Evolutionary conservation across 768 basidiomycete genomes (phyloP).

Genomic region (Suillus paluster): DNA sequence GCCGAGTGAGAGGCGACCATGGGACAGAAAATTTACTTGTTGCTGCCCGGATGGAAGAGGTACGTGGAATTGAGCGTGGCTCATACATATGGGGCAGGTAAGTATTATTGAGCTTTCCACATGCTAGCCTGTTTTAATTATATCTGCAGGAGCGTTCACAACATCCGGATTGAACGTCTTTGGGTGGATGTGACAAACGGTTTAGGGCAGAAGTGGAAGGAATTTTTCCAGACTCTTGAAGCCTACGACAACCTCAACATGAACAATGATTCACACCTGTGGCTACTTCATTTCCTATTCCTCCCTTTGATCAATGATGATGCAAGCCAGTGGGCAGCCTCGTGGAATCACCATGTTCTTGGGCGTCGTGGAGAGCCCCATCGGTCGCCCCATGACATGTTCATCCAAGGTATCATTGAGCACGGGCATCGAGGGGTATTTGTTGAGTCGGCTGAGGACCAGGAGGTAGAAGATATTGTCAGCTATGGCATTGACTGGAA

Average conservation of each 20-base stretch:
- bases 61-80: conserved; percentile 20
- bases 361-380: neutral
- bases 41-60: conserved; percentile 25
- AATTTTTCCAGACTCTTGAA: conserved; percentile 46
- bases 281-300: conserved; percentile 50
- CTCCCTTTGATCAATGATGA: conserved; percentile 41
- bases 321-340: conserved; percentile 34
- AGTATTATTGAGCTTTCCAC: neutral
- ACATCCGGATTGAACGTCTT: conserved; percentile 44
- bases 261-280: conserved; percentile 38
- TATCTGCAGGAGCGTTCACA: conserved; percentile 23
- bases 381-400: neutral
- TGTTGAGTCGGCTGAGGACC: neutral
- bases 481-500: conserved; percentile 4
- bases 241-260: conserved; percentile 38
- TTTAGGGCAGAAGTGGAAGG: conserved; percentile 45
- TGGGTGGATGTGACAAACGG: conserved; percentile 48
- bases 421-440: neutral
- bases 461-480: conserved; percentile 1
- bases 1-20: conserved; percentile 36
- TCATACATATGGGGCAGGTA: conserved; percentile 46
- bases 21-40: conserved; percentile 24
- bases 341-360: conserved; percentile 45
- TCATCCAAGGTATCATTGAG: neutral
- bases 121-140: neutral